Percentiles rank a stretch among this genome's conserved stretches.
Conservation (phyloP, 495 filamentous ascomycete species). For the Durotheca rogersii region DNA sequence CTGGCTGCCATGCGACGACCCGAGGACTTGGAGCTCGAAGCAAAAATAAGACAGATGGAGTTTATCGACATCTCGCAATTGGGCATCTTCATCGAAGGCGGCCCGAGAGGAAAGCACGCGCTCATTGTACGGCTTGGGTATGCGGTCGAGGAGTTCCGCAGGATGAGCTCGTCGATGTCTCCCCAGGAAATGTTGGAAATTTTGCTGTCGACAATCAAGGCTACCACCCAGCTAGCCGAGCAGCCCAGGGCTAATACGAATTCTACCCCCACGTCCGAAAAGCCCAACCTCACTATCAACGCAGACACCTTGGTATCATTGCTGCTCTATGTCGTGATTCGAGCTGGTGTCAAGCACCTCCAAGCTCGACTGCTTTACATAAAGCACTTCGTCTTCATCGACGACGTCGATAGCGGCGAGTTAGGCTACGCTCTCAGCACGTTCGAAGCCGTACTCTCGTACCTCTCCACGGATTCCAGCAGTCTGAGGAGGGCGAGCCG, state of each 20-base stretch:
- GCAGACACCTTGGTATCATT: conserved; percentile 94
- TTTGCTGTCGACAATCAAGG: conserved; percentile 82
- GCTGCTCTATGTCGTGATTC: conserved; percentile 87
- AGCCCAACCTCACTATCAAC: conserved; percentile 75
- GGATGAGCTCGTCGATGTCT: conserved; percentile 77
- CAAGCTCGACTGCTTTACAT: conserved; percentile 89
- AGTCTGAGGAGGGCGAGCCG: conserved; percentile 79
- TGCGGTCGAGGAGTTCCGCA: conserved; percentile 87
- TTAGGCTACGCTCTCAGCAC: conserved; percentile 97
- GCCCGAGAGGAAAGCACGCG: conserved; percentile 68
- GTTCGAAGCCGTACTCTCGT: conserved; percentile 91
- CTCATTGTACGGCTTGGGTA: conserved; percentile 67
- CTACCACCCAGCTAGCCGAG: conserved; percentile 63
- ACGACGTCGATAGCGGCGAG: conserved; percentile 96
- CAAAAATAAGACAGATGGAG: conserved; percentile 87
- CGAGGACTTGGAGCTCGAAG: conserved; percentile 89
- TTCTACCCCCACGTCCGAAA: conserved; percentile 35
- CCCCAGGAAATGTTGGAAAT: conserved; percentile 95
- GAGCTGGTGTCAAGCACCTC: conserved; percentile 83
- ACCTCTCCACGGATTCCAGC: conserved; percentile 80
- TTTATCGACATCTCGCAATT: conserved; percentile 93
- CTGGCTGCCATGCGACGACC: conserved; percentile 72
- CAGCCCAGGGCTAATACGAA: conserved; percentile 27
- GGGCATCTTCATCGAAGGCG: conserved; percentile 78
- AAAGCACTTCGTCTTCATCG: conserved; percentile 93